These are phyloP conservation scores for Sistotremastrum niveocremeum DNA, from an alignment of 768 basidiomycete species.

Conservation along the genomic window DNA sequence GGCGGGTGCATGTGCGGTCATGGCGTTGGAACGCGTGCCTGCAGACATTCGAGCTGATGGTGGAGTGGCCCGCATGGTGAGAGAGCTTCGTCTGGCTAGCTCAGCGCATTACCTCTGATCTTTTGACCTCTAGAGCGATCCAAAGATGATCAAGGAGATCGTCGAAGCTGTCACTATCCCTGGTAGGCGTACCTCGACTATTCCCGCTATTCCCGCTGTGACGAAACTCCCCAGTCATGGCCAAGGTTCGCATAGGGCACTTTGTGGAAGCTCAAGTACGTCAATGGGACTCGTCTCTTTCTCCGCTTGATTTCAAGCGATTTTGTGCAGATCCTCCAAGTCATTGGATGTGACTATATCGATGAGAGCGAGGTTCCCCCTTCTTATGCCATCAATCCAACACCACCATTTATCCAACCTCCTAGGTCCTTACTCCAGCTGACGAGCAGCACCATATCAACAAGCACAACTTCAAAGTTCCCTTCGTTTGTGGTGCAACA, in stretches of 20 bases:
- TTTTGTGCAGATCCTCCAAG: constrained; percentile 66
- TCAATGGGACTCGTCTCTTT: neutral
- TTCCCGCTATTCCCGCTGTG: neutral
- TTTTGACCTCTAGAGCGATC: constrained; percentile 59
- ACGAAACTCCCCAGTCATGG: constrained; percentile 55
- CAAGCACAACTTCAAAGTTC: constrained; percentile 90
- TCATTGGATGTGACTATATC: constrained; percentile 91
- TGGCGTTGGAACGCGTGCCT: constrained; percentile 92
- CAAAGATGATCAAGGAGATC: constrained; percentile 93
- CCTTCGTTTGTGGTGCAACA: constrained; percentile 92
- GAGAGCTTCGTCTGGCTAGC: constrained; percentile 10
- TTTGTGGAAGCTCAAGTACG: constrained; percentile 89
- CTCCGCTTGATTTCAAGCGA: neutral
- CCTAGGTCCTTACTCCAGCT: constrained; percentile 75
- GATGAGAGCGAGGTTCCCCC: constrained; percentile 66
- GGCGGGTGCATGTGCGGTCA: constrained; percentile 95
- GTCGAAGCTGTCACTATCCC: constrained; percentile 86
- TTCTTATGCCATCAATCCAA: constrained; percentile 91
- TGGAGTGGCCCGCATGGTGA: constrained; percentile 92
- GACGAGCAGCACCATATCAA: constrained; percentile 95
- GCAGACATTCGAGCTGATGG: constrained; percentile 88
- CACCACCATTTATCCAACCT: constrained; percentile 97
- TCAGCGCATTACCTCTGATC: neutral
- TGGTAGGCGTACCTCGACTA: constrained; percentile 12
- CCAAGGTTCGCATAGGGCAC: constrained; percentile 92